A percentile compares a stretch with the other conserved stretches of the same genome.
Conservation (phyloP, 202 grass and related monocot genomes). For the Carex arenaria region DNA sequence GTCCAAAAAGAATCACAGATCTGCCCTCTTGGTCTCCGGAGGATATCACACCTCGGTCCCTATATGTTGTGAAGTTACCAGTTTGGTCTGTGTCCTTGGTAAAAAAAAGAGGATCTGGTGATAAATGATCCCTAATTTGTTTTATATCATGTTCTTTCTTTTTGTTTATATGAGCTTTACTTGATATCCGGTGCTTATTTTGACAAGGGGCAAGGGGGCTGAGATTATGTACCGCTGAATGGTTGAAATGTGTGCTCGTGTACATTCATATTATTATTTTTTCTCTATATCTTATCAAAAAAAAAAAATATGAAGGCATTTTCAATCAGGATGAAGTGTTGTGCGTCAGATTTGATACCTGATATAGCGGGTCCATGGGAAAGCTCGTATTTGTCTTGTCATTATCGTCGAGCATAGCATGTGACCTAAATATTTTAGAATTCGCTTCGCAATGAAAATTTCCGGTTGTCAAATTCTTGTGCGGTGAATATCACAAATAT, state of each 20-base stretch:
- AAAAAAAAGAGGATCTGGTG: not conserved
- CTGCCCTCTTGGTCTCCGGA: not conserved
- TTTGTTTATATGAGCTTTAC: conserved; percentile 1
- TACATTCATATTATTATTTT: not conserved
- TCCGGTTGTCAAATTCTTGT: not conserved
- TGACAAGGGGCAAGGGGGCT: not conserved
- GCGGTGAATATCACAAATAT: too few relatives aligned
- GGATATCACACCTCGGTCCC: not conserved
- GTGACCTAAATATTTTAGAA: not conserved
- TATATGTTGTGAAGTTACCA: not conserved
- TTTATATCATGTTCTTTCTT: not conserved
- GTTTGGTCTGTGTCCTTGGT: not conserved
- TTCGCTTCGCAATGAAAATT: not conserved
- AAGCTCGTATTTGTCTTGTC: not conserved
- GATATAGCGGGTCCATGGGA: not conserved
- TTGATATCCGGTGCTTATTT: not conserved
- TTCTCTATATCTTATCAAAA: not conserved
- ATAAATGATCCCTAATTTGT: not conserved
- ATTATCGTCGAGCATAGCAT: not conserved
- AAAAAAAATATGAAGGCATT: not conserved
- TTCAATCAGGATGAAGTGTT: not conserved
- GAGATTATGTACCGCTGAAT: not conserved
- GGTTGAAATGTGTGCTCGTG: not conserved
- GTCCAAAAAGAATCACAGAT: not conserved
- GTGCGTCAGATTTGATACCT: not conserved